Conservation (phyloP, 768 basidiomycete species). For the Pleurotus cornucopiae region DNA sequence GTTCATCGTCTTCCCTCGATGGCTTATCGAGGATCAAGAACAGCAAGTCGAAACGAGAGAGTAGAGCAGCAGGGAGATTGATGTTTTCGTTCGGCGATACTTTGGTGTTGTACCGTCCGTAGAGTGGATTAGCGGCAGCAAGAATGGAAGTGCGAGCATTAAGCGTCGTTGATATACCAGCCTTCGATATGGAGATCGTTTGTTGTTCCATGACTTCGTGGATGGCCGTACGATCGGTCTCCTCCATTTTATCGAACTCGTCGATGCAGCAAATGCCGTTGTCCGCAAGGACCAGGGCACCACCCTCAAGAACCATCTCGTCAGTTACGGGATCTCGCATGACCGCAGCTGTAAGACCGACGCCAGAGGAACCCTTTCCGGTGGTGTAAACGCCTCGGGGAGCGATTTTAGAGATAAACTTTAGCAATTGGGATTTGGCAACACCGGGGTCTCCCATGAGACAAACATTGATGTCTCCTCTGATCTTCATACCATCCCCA, state of each 20-base stretch:
- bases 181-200: constrained; percentile 99
- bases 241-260: constrained; percentile 99
- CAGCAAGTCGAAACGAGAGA: constrained; percentile 94
- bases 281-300: constrained; percentile 97
- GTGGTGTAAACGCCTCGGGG: constrained; percentile 98
- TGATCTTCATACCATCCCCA: constrained; percentile 97
- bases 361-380: constrained; percentile 96
- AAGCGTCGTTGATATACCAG: constrained; percentile 96
- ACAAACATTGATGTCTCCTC: constrained; percentile 96
- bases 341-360: constrained; percentile 97
- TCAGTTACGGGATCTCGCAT: constrained; percentile 99
- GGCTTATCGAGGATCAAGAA: constrained; percentile 98
- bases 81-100: constrained; percentile 98
- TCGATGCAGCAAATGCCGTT: constrained; percentile 99
- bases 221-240: constrained; percentile 93
- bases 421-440: constrained; percentile 93
- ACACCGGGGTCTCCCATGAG: constrained; percentile 99
- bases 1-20: constrained; percentile 89
- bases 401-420: constrained; percentile 98
- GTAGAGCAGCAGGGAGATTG: constrained; percentile 93
- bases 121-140: constrained; percentile 96
- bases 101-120: constrained; percentile 97
- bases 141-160: constrained; percentile 97
- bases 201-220: constrained; percentile 99
- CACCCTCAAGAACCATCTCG: constrained; percentile 99